Evolutionary conservation across 2,329 filamentous ascomycete genomes (phyloP).

Genomic region (Penicillium vulpinum): DNA sequence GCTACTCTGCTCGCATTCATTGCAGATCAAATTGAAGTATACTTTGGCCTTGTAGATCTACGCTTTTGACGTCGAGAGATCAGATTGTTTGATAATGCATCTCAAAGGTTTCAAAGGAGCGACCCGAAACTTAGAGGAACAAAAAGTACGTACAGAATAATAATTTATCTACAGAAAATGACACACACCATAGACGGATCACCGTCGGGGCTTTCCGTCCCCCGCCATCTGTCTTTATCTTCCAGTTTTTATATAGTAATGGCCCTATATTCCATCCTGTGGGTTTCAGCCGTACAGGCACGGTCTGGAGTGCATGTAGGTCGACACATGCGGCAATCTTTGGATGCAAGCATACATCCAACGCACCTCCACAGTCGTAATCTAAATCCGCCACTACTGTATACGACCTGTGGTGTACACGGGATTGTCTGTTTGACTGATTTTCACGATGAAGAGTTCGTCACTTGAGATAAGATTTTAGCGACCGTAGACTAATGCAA

Average conservation of each 20-base stretch:
- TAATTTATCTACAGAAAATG: not conserved
- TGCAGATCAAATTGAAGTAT: not conserved
- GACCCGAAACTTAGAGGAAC: not conserved
- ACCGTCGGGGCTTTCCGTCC: no score
- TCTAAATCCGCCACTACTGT: not conserved
- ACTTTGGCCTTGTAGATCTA: not conserved
- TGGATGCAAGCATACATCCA: not conserved
- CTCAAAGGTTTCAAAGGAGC: not conserved
- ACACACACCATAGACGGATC: not conserved
- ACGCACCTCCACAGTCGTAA: not conserved
- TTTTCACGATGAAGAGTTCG: not conserved
- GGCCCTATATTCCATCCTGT: not conserved
- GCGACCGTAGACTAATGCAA: not conserved
- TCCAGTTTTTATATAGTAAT: not conserved
- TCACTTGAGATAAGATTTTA: not conserved
- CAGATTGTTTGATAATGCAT: not conserved
- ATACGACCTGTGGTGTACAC: no score
- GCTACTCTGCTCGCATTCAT: slow-evolving; percentile 1
- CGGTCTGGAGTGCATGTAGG: slow-evolving; percentile 3
- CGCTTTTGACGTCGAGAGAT: not conserved
- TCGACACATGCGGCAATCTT: slow-evolving; percentile 6
- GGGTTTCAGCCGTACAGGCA: not conserved
- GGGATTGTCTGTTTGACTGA: not conserved
- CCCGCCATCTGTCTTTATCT: not conserved
- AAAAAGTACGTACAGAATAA: not conserved